These are phyloP conservation scores for Aureobasidium uvarum DNA, from an alignment of 2,329 filamentous ascomycete species.

Conservation along the genomic window DNA sequence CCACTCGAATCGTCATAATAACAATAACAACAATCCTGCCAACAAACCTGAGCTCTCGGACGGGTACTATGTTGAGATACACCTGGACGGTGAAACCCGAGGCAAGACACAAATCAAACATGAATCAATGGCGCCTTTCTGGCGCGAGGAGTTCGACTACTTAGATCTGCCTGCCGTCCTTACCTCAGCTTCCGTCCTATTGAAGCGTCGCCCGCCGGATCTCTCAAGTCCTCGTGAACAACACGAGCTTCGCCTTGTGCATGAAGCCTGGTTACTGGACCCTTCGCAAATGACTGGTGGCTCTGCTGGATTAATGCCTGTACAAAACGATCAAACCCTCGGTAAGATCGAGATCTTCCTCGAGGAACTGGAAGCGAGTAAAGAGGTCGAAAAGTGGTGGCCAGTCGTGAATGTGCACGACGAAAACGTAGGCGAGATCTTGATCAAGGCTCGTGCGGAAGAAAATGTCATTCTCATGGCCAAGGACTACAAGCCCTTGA, in stretches of 20 bases:
- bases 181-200: slow-evolving; percentile 66
- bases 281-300: slow-evolving; percentile 38
- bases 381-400: slow-evolving; percentile 83
- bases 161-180: slow-evolving; percentile 67
- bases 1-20: slow-evolving; percentile 24
- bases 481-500: slow-evolving; percentile 79
- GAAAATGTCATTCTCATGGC: slow-evolving; percentile 87
- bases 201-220: slow-evolving; percentile 60
- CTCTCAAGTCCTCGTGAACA: slow-evolving; percentile 33
- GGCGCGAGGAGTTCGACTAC: slow-evolving; percentile 79
- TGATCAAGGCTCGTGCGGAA: slow-evolving; percentile 78
- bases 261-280: slow-evolving; percentile 40
- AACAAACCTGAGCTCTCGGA: slow-evolving; percentile 41
- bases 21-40: slow-evolving; percentile 12
- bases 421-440: slow-evolving; percentile 75
- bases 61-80: slow-evolving; percentile 76
- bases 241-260: slow-evolving; percentile 42
- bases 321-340: slow-evolving; percentile 52
- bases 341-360: slow-evolving; percentile 80
- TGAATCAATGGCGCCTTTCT: slow-evolving; percentile 72
- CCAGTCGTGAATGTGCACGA: slow-evolving; percentile 73
- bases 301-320: slow-evolving; percentile 44
- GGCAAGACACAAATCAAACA: slow-evolving; percentile 70
- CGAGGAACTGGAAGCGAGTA: slow-evolving; percentile 72
- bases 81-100: slow-evolving; percentile 75